phyloP scores from a whole-genome alignment of 2,329 filamentous ascomycete genomes.

The Alternaria novae-zelandiae region DNA sequence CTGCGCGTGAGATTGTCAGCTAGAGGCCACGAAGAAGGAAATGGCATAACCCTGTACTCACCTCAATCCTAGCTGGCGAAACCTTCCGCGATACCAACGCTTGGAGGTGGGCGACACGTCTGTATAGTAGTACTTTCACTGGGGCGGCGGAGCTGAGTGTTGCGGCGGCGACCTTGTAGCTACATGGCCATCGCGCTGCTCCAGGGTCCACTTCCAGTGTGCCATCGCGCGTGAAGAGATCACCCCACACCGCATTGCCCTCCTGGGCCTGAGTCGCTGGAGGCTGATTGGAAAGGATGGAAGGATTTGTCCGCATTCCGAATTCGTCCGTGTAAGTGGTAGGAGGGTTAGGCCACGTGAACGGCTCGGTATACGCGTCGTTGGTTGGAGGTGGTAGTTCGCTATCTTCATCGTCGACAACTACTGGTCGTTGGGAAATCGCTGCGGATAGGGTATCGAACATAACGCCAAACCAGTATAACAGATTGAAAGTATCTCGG shows the following conservation, averaged over 20 bases:
- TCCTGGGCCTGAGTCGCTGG: slow-evolving; percentile 50
- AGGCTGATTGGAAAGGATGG: neutral
- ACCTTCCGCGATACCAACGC: slow-evolving; percentile 3
- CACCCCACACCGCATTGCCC: slow-evolving; percentile 7
- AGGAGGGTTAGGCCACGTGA: neutral
- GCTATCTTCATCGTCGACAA: slow-evolving; percentile 56
- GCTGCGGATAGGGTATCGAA: slow-evolving; percentile 64
- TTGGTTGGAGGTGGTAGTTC: slow-evolving; percentile 36
- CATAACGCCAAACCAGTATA: slow-evolving; percentile 67
- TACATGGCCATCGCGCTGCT: slow-evolving; percentile 11
- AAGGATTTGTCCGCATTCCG: neutral
- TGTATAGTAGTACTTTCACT: slow-evolving; percentile 9
- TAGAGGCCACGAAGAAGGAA: too few species aligned
- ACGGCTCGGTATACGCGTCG: neutral
- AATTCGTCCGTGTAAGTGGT: slow-evolving; percentile 15
- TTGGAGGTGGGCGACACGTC: slow-evolving; percentile 9
- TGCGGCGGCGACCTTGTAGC: slow-evolving; percentile 9
- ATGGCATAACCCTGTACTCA: neutral
- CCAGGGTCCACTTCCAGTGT: neutral
- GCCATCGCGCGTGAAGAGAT: slow-evolving; percentile 7
- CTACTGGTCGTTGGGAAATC: slow-evolving; percentile 57
- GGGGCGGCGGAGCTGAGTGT: slow-evolving; percentile 13
- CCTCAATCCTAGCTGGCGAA: slow-evolving; percentile 2
- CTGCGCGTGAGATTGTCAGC: slow-evolving; percentile 53
- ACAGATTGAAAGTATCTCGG: slow-evolving; percentile 57